These are phyloP conservation scores for Podila verticillata DNA, from an alignment of 192 early-diverging fungal species.

Conservation along the genomic window DNA sequence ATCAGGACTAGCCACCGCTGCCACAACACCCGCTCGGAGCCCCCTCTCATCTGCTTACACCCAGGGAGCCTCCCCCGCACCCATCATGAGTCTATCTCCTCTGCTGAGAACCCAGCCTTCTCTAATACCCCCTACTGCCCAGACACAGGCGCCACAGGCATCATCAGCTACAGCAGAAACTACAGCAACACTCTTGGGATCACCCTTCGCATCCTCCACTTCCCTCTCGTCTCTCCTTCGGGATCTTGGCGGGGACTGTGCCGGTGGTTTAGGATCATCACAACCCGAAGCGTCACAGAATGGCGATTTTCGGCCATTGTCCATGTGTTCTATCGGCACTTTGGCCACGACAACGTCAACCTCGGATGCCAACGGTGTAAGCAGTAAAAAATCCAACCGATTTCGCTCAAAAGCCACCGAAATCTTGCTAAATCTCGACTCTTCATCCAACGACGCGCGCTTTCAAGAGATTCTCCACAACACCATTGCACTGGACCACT, in stretches of 20 bases:
- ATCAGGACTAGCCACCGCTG: background rate
- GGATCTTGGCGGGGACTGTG: background rate
- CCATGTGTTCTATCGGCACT: constrained; percentile 4
- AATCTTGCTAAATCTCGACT: constrained; percentile 27
- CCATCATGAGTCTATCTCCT: background rate
- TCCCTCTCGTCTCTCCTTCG: constrained; percentile 10
- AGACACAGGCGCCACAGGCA: background rate
- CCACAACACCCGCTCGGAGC: background rate
- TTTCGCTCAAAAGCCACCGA: constrained; percentile 24
- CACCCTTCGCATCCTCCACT: constrained; percentile 10
- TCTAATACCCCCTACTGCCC: background rate
- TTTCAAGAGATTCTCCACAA: constrained; percentile 57
- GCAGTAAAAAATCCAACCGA: background rate
- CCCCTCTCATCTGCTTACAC: background rate
- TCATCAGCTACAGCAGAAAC: background rate
- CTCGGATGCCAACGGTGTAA: background rate
- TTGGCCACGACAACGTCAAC: constrained; percentile 4
- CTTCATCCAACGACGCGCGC: constrained; percentile 46
- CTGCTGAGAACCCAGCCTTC: background rate
- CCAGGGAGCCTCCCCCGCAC: background rate
- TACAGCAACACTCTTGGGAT: constrained; percentile 3
- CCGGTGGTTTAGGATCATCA: background rate
- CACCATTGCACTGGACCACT: constrained; percentile 52
- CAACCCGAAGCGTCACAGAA: background rate
- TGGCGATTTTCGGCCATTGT: constrained; percentile 1